Evolutionary conservation across 306 rosid genomes (phyloP).

Genomic region (Prunus salicina): DNA sequence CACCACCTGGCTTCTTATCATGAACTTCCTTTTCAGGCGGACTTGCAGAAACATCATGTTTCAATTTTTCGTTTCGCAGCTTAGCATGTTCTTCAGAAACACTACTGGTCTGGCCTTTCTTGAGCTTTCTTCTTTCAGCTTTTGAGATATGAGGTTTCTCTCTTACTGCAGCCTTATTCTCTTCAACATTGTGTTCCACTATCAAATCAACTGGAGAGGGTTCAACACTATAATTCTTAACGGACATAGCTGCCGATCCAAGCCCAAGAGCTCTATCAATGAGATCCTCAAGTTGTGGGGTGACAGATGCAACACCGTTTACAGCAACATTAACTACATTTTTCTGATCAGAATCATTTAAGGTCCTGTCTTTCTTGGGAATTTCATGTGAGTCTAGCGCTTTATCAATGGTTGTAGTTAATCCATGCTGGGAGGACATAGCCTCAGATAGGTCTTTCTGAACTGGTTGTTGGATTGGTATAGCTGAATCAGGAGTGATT

Average conservation of each 20-base stretch:
- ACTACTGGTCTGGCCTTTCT: slow-evolving; percentile 60
- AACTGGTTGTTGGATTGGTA: slow-evolving; percentile 25
- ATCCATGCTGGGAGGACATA: slow-evolving; percentile 32
- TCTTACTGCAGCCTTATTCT: slow-evolving; percentile 50
- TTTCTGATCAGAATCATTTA: slow-evolving; percentile 34
- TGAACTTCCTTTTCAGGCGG: slow-evolving; percentile 47
- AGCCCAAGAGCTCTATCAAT: slow-evolving; percentile 88
- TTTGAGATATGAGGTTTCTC: slow-evolving; percentile 85
- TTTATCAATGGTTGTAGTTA: slow-evolving; percentile 23
- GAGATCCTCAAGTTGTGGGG: slow-evolving; percentile 86
- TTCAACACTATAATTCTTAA: slow-evolving; percentile 48
- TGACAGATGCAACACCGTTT: slow-evolving; percentile 48
- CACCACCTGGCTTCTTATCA: slow-evolving; percentile 52
- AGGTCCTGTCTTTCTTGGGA: slow-evolving; percentile 23
- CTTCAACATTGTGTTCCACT: slow-evolving; percentile 44
- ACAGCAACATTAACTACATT: slow-evolving; percentile 35
- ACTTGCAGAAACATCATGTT: slow-evolving; percentile 36
- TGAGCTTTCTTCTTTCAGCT: slow-evolving; percentile 90
- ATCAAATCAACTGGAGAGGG: slow-evolving; percentile 45
- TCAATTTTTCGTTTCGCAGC: slow-evolving; percentile 37
- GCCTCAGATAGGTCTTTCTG: slow-evolving; percentile 22
- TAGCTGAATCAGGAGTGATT: slow-evolving; percentile 33
- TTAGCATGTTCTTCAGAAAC: slow-evolving; percentile 45
- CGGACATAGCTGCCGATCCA: slow-evolving; percentile 63
- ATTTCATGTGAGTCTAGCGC: slow-evolving; percentile 34